phyloP scores from a whole-genome alignment of 352 stramenopile genomes.

The Pythium dissimile region DNA sequence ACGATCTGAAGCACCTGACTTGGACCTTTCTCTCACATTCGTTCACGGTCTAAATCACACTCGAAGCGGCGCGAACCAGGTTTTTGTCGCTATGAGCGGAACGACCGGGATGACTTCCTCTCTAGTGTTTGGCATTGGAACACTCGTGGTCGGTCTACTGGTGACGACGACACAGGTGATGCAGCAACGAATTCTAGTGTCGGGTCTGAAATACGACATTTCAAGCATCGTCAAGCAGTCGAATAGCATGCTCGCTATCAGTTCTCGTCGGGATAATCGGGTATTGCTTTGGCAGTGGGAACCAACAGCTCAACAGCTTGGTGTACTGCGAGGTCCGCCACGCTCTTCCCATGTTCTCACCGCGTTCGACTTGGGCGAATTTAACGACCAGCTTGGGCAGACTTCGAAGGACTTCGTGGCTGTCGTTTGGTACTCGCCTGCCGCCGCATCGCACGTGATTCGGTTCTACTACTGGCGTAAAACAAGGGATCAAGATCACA shows the following conservation, averaged over 20 bases:
- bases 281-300: conserved; percentile 24
- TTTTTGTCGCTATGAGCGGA: conserved; percentile 25
- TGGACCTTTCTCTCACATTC: conserved; percentile 47
- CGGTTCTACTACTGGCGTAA: conserved; percentile 41
- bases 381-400: conserved; percentile 1
- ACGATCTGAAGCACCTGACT: conserved; percentile 45
- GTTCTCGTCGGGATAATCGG: conserved; percentile 13
- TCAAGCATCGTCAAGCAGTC: conserved; percentile 51
- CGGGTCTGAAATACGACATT: conserved; percentile 39
- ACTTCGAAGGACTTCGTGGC: conserved; percentile 33
- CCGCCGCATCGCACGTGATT: conserved; percentile 9
- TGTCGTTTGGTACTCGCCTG: conserved; percentile 38
- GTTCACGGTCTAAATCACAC: conserved; percentile 53
- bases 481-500: background rate
- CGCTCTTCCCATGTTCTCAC: conserved; percentile 17
- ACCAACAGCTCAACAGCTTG: conserved; percentile 11
- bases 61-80: conserved; percentile 39
- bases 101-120: background rate
- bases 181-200: conserved; percentile 31
- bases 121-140: conserved; percentile 42
- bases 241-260: conserved; percentile 23
- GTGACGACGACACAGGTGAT: conserved; percentile 27
- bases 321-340: conserved; percentile 7
- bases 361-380: conserved; percentile 16
- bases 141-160: conserved; percentile 40